Evolutionary conservation across 2,329 filamentous ascomycete genomes (phyloP).

Genomic region (Aspergillus caelatus): DNA sequence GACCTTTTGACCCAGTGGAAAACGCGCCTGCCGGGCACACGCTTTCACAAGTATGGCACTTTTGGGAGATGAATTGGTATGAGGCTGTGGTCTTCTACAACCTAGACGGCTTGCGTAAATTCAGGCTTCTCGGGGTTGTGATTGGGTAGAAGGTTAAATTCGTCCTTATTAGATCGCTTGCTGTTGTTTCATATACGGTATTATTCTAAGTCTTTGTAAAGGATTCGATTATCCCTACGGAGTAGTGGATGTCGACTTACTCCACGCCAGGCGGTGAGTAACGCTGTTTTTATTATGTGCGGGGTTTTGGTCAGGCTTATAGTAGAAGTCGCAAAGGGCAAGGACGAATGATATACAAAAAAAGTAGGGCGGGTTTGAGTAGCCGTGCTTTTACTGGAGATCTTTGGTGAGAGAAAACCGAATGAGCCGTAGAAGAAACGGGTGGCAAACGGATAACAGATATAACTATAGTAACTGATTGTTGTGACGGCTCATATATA

Average conservation of each 20-base stretch:
- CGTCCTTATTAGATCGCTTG: background rate
- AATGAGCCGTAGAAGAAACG: too few species aligned
- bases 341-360: background rate
- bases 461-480: too few species aligned
- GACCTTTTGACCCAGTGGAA: too few species aligned
- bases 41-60: conserved; percentile 20
- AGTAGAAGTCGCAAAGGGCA: background rate
- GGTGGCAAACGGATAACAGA: too few species aligned
- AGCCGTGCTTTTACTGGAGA: background rate
- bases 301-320: background rate
- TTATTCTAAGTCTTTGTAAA: background rate
- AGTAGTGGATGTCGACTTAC: background rate
- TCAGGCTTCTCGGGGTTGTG: background rate
- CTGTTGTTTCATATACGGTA: background rate
- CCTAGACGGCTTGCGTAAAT: background rate
- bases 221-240: background rate
- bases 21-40: too few species aligned
- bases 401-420: too few species aligned
- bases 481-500: too few species aligned
- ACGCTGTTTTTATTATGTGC: background rate
- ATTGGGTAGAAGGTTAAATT: background rate
- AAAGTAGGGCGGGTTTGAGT: background rate
- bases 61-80: conserved; percentile 35
- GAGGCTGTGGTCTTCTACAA: conserved; percentile 19
- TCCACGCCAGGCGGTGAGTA: background rate